Base-by-base conservation (phyloP, 371 early-diverging fungal genomes). In the Funneliformis caledonium region DNA sequence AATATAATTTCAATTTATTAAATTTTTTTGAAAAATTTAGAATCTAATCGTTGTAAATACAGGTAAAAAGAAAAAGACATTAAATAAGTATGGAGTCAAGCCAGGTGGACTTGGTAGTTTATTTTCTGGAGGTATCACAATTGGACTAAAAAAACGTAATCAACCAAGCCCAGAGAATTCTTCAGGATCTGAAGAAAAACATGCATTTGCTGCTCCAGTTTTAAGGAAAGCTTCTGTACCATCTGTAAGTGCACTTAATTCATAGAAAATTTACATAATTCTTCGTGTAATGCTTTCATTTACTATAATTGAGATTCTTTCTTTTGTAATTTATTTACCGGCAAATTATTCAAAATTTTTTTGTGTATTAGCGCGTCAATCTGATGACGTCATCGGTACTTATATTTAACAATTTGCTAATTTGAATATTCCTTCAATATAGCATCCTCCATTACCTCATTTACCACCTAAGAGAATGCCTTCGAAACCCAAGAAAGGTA, bases 31-130 rank as follows among this genome's bases (percentile, higher is more conserved):
- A 56, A 26, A 75, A 31, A 56, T 50, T 7, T 52, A 26, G 31
- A 56, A 52, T 45, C 14, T 45, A 45, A 72, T 56, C 50, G 2
- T 64, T 11, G 19, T 56, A 76, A 74, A 82, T 0, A 0, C n/a
- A 72, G 72, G 72, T 22, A 22, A 47, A 48, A 14, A 14, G 16
- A n/a, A 47, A 47, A 72, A 50, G 19, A 72, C 26, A 14, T 19
- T 72, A 31, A 52, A 22, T 26, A 72, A n/a, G 0, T 94, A 91
- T 80, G 95, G 95, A 76, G 94, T 95, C n/a, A 93, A 93, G 80
- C 92, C 93, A 82, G 95, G 94, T 76, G 95, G 95, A n/a, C 88
- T 94, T 77, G 95, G 95, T 45, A 90, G 93, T 72, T 83, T 94
- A 59, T 90, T 94, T 74, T 92, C 93, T 37, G 93, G 93, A 37